phyloP scores from a whole-genome alignment of 306 rosid genomes.

The Ochetophila trinervis region DNA sequence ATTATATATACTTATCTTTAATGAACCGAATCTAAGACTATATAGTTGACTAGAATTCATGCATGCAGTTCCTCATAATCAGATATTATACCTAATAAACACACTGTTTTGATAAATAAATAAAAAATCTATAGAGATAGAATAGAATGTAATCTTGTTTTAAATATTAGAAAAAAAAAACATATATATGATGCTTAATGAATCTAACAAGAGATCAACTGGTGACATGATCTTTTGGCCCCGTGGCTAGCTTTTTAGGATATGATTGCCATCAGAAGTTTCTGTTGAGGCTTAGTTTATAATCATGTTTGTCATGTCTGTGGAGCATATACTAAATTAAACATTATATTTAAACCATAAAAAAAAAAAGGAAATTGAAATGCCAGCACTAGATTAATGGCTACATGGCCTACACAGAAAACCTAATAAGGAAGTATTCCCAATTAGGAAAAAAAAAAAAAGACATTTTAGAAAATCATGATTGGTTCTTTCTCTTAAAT shows the following conservation, averaged over 20 bases:
- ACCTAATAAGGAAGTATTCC: conserved; percentile 59
- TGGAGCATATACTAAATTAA: conserved; percentile 31
- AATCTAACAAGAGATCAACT: conserved; percentile 25
- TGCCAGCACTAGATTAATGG: conserved; percentile 40
- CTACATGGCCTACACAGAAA: conserved; percentile 28
- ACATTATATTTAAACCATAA: neutral
- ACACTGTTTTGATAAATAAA: too few species aligned
- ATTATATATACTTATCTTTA: too few species aligned
- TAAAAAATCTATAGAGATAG: neutral
- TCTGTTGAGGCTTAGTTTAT: conserved; percentile 45
- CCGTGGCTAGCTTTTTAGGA: conserved; percentile 52
- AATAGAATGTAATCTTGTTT: conserved; percentile 10
- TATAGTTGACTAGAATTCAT: too few species aligned
- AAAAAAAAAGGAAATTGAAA: conserved; percentile 11
- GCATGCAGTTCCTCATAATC: too few species aligned
- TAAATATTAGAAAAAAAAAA: neutral
- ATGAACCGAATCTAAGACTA: too few species aligned
- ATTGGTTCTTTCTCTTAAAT: conserved; percentile 31
- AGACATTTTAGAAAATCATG: conserved; percentile 39
- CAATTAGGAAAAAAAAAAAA: conserved; percentile 45
- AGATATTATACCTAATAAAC: too few species aligned
- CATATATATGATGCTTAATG: conserved; percentile 15
- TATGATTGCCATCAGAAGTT: conserved; percentile 39
- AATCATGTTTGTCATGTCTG: conserved; percentile 41
- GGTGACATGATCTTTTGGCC: conserved; percentile 42